These are phyloP conservation scores for Oryza officinalis DNA, from an alignment of 176 grass and related monocot species.

Conservation along the genomic window DNA sequence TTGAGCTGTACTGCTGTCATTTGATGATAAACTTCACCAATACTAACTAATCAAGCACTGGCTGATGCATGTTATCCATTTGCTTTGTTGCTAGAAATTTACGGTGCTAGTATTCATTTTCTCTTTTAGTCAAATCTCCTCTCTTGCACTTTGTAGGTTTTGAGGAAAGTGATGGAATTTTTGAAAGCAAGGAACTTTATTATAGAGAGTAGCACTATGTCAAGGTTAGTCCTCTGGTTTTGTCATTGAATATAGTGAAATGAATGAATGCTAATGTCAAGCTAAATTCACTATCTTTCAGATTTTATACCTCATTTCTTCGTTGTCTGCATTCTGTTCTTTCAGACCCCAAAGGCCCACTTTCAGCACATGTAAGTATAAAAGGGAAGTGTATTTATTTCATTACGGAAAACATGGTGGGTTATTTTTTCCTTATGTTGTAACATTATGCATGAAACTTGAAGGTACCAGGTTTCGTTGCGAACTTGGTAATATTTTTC, in stretches of 20 bases:
- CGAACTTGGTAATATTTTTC: slow-evolving; percentile 81
- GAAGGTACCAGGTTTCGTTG: slow-evolving; percentile 92
- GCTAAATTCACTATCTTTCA: slow-evolving; percentile 44
- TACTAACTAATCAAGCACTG: not conserved
- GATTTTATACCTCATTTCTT: slow-evolving; percentile 78
- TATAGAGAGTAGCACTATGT: slow-evolving; percentile 74
- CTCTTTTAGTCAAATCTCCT: slow-evolving; percentile 23
- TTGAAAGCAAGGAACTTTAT: slow-evolving; percentile 71
- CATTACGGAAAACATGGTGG: slow-evolving; percentile 5
- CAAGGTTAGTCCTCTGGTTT: slow-evolving; percentile 59
- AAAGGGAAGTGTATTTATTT: slow-evolving; percentile 23
- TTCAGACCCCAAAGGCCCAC: slow-evolving; percentile 71
- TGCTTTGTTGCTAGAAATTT: slow-evolving; percentile 11
- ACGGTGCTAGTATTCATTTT: not conserved
- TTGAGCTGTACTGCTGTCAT: not conserved
- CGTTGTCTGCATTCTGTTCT: slow-evolving; percentile 82
- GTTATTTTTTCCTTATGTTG: slow-evolving; percentile 5
- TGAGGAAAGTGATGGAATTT: slow-evolving; percentile 95
- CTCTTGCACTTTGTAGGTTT: slow-evolving; percentile 52
- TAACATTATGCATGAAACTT: slow-evolving; percentile 55
- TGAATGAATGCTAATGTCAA: slow-evolving; percentile 29
- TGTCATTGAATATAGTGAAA: slow-evolving; percentile 22
- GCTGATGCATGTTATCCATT: not conserved
- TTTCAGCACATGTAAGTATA: slow-evolving; percentile 88
- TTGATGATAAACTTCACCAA: not conserved